These are phyloP conservation scores for Angophora floribunda DNA, from an alignment of 345 rosid species.

Conservation along the genomic window DNA sequence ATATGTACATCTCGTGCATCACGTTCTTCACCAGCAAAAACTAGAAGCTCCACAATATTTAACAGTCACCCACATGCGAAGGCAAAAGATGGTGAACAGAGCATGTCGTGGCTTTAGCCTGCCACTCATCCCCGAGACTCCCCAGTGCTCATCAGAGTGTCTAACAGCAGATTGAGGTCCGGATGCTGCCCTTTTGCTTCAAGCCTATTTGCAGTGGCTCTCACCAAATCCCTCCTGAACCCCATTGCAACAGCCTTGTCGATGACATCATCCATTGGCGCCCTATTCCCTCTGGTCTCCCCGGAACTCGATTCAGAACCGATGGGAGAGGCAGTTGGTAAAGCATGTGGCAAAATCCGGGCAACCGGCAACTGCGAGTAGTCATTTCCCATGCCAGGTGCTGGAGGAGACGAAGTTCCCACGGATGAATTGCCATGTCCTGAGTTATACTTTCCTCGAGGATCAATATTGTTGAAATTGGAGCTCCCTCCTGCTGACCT, in stretches of 20 bases:
- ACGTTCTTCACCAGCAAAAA: neutral
- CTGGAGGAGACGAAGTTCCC: conserved; percentile 2
- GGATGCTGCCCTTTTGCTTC: conserved; percentile 36
- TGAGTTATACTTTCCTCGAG: conserved; percentile 1
- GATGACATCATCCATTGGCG: conserved; percentile 24
- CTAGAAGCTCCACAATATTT: neutral
- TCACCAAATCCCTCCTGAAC: conserved; percentile 50
- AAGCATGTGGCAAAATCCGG: conserved; percentile 26
- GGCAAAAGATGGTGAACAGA: neutral
- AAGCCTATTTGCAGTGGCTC: conserved; percentile 33
- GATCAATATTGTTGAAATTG: neutral
- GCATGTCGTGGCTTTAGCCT: neutral
- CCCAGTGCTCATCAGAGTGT: conserved; percentile 30
- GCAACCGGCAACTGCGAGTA: conserved; percentile 26
- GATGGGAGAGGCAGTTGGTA: conserved; percentile 37
- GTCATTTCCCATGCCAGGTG: neutral
- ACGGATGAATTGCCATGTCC: neutral
- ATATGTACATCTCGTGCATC: neutral
- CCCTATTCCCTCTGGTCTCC: conserved; percentile 9
- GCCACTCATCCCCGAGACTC: neutral
- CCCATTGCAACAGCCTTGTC: conserved; percentile 59
- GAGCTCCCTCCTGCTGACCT: neutral
- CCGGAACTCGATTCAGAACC: conserved; percentile 11
- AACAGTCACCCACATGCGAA: neutral
- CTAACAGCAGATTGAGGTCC: conserved; percentile 42